phyloP scores from a whole-genome alignment of 495 filamentous ascomycete species.

The Penicillium odoratum region DNA sequence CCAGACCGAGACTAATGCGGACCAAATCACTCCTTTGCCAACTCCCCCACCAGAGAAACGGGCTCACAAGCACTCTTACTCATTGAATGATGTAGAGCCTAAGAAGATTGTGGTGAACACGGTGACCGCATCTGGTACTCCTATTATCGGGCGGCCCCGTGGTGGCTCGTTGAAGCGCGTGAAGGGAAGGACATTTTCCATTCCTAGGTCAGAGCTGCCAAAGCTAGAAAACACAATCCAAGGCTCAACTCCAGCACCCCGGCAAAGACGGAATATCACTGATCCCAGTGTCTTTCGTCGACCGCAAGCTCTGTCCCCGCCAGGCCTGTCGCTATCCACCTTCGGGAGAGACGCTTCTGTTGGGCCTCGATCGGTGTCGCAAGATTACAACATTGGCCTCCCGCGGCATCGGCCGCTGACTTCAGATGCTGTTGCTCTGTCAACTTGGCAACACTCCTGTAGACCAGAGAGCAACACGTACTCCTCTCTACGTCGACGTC shows the following conservation, averaged over 20 bases:
- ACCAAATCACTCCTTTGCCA: constrained; percentile 3
- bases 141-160: constrained; percentile 23
- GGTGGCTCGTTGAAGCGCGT: constrained; percentile 33
- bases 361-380: constrained; percentile 28
- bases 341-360: constrained; percentile 14
- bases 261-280: constrained; percentile 43
- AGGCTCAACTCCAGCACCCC: constrained; percentile 21
- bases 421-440: constrained; percentile 33
- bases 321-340: constrained; percentile 15
- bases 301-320: constrained; percentile 28
- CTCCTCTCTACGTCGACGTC: constrained; percentile 36
- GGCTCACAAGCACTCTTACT: constrained; percentile 22
- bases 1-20: constrained; percentile 11
- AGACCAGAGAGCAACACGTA: constrained; percentile 15
- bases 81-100: constrained; percentile 27
- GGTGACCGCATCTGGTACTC: constrained; percentile 21
- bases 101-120: constrained; percentile 27
- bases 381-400: constrained; percentile 27
- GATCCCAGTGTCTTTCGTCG: constrained; percentile 41
- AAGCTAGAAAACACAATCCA: constrained; percentile 26
- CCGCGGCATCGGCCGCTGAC: constrained; percentile 27
- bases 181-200: constrained; percentile 40
- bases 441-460: constrained; percentile 25
- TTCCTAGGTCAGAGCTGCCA: constrained; percentile 27
- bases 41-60: constrained; percentile 10